Percentiles rank a stretch among this genome's conserved stretches.
Evolutionary conservation across 1,284 basidiomycete genomes (phyloP).

Genomic region (Pyrrhoderma noxium): DNA sequence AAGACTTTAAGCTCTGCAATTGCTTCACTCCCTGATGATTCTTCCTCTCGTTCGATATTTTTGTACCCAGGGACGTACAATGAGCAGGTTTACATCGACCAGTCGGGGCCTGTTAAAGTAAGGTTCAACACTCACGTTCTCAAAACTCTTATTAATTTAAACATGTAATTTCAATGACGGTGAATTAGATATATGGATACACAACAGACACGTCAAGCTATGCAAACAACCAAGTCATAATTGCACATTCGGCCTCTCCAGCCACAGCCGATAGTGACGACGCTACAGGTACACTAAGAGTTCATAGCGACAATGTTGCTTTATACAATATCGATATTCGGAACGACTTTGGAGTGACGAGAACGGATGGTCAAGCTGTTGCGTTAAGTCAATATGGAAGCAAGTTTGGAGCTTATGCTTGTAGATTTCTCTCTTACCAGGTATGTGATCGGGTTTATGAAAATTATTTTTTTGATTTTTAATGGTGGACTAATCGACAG

Average conservation of each 20-base stretch:
- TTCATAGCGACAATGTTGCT: conserved; percentile 35
- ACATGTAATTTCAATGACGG: not conserved
- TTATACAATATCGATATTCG: conserved; percentile 48
- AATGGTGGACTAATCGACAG: conserved; percentile 16
- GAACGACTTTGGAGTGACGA: conserved; percentile 38
- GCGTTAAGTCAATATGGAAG: conserved; percentile 47
- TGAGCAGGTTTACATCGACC: conserved; percentile 46
- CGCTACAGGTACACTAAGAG: conserved; percentile 44
- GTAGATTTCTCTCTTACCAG: conserved; percentile 47
- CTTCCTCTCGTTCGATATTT: conserved; percentile 39
- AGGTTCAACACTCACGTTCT: conserved; percentile 8
- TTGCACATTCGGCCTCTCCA: conserved; percentile 27
- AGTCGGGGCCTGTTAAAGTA: conserved; percentile 37
- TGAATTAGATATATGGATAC: conserved; percentile 38
- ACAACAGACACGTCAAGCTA: conserved; percentile 31
- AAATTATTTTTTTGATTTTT: not conserved
- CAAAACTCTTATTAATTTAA: not conserved
- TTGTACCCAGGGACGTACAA: conserved; percentile 48
- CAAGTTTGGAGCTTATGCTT: conserved; percentile 44
- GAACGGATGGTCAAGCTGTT: conserved; percentile 42
- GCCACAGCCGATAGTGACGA: conserved; percentile 42
- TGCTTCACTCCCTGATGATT: conserved; percentile 37
- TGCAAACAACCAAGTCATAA: conserved; percentile 30
- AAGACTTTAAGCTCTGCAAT: conserved; percentile 36
- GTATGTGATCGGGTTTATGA: conserved; percentile 23